Evolutionary conservation across 495 filamentous ascomycete genomes (phyloP), one percentile per base, ranked within the genome.

Genomic region (Daldinia loculata): DNA sequence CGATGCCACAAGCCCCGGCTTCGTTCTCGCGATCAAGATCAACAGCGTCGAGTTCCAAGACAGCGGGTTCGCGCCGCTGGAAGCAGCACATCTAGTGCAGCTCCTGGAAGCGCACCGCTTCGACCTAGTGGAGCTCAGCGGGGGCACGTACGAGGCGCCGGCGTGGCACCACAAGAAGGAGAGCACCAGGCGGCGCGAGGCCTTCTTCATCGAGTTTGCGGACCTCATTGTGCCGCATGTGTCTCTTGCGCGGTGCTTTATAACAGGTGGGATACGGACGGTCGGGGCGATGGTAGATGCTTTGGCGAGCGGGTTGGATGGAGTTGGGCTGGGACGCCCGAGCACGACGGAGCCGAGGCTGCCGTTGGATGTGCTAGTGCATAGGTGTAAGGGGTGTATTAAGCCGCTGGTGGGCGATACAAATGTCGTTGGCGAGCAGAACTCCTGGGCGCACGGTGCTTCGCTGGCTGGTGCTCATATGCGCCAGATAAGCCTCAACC

Each of bases 31-130:
- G 41, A 88, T 90, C 77, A 92, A 92, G 79, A 80, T 92, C 74
- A 92, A 92, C 78, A 88, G 84, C 72, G 88, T 90, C 67, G 89
- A 92, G 75, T 90, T 90, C 76, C 87, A 92, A 74, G 71, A 70
- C 26, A 77, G 82, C 15, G 89, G 89, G 11, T 86, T 91, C 74
- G 64, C 81, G 38, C 75, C 85, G 6, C 82, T 85, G 17, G 89
- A 91, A 52, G 85, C 85, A 8, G 80, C 79, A 63, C 63, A 80
- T n/a, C 79, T 91, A 2, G 88, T 87, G 71, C 69, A 76, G 51
- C 75, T 81, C 14, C 82, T 91, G 6, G 89, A 92, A 71, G 61
- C 77, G 39, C 79, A 83, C 58, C 38, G 74, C 9, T 88, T 91
- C 74, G 89, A 92, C 74, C 89, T 88, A 70, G 84, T 91, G 5